Percentiles rank a stretch among this genome's conserved stretches.
These are phyloP conservation scores for Xylaria sp. DNA, from an alignment of 2,329 filamentous ascomycete genomes.

Conservation along the genomic window DNA sequence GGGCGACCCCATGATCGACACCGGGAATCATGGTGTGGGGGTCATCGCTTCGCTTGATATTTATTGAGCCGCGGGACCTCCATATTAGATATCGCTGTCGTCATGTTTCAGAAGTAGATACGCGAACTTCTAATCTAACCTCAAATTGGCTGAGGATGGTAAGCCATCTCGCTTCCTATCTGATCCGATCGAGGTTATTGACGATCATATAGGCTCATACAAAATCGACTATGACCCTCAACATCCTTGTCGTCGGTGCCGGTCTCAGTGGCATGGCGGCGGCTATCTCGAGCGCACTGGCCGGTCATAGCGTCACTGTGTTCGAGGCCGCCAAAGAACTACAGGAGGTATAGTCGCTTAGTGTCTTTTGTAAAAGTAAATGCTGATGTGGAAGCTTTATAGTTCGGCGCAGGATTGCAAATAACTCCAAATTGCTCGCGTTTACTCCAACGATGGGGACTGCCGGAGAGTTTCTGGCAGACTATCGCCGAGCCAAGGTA, in stretches of 20 bases:
- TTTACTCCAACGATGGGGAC: conserved; percentile 62
- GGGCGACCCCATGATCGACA: background rate
- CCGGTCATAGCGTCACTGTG: conserved; percentile 56
- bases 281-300: conserved; percentile 52
- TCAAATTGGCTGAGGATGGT: conserved; percentile 16
- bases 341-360: conserved; percentile 50
- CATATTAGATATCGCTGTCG: background rate
- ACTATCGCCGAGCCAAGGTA: conserved; percentile 57
- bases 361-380: background rate
- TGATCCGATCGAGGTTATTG: background rate
- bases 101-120: background rate
- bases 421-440: conserved; percentile 62
- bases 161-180: background rate
- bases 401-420: conserved; percentile 66
- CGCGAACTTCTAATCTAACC: background rate
- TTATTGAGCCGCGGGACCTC: background rate
- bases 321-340: conserved; percentile 56
- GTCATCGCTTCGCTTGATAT: background rate
- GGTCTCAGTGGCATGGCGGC: conserved; percentile 57
- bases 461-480: conserved; percentile 57
- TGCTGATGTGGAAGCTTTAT: conserved; percentile 17
- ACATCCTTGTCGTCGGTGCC: conserved; percentile 57
- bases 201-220: conserved; percentile 14
- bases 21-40: conserved; percentile 4
- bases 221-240: conserved; percentile 39